These are phyloP conservation scores for Potentilla sterilis DNA, from an alignment of 306 rosid species.

Conservation along the genomic window DNA sequence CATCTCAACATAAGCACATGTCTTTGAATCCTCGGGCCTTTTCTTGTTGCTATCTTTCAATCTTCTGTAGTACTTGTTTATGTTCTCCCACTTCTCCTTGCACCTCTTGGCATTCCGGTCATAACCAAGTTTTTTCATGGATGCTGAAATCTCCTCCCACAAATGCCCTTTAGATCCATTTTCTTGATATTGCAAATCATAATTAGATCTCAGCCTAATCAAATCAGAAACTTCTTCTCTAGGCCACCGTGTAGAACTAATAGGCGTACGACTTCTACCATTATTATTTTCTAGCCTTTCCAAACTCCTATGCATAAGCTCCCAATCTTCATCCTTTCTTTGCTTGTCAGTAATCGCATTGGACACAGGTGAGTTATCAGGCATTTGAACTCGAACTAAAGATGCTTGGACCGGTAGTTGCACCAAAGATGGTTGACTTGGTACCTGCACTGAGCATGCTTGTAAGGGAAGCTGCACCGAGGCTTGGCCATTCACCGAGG, in stretches of 20 bases:
- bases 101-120: conserved; percentile 76
- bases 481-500: conserved; percentile 35
- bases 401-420: neutral
- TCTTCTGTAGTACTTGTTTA: conserved; percentile 85
- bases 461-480: conserved; percentile 36
- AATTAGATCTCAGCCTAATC: conserved; percentile 58
- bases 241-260: conserved; percentile 70
- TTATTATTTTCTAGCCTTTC: conserved; percentile 34
- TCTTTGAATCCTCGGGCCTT: conserved; percentile 69
- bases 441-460: conserved; percentile 29
- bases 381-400: conserved; percentile 13
- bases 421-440: neutral
- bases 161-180: conserved; percentile 62
- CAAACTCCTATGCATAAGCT: neutral
- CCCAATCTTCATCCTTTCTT: conserved; percentile 32
- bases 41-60: conserved; percentile 68
- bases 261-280: conserved; percentile 37
- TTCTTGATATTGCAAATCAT: conserved; percentile 51
- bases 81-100: conserved; percentile 97
- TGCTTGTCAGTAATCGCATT: conserved; percentile 29
- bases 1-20: conserved; percentile 72
- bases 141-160: conserved; percentile 72
- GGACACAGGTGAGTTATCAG: conserved; percentile 10
- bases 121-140: conserved; percentile 62
- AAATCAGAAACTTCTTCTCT: conserved; percentile 76